Conservation (phyloP, 1,139 yeast species). For the Martiniozyma asiatica region DNA sequence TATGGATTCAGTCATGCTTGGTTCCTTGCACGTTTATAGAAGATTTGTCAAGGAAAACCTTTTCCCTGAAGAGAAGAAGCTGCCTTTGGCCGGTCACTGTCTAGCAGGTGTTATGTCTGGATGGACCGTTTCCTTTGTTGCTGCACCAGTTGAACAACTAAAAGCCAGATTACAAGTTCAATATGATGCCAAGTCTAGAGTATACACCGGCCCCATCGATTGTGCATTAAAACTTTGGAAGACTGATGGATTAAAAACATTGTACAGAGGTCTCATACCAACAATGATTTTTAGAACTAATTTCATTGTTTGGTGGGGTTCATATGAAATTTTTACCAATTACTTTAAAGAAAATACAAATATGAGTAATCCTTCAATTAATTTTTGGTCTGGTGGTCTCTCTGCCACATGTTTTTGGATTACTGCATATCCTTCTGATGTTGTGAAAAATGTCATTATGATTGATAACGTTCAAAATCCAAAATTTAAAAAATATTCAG, state of each 20-base stretch:
- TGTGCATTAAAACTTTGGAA: constrained; percentile 44
- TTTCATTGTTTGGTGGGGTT: constrained; percentile 91
- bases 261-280: constrained; percentile 72
- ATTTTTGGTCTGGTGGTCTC: constrained; percentile 87
- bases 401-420: constrained; percentile 84
- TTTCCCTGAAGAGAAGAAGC: constrained; percentile 41
- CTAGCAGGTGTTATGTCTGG: constrained; percentile 79
- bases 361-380: constrained; percentile 55
- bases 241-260: constrained; percentile 54
- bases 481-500: constrained; percentile 57
- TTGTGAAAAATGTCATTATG: constrained; percentile 77
- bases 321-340: constrained; percentile 67
- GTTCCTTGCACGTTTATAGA: constrained; percentile 70
- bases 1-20: constrained; percentile 86
- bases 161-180: constrained; percentile 86
- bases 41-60: constrained; percentile 51
- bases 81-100: constrained; percentile 66
- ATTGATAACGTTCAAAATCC: constrained; percentile 68
- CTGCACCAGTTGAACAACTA: constrained; percentile 86
- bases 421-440: constrained; percentile 83
- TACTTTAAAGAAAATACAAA: constrained; percentile 55
- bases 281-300: constrained; percentile 83
- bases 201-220: constrained; percentile 70
- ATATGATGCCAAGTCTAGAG: constrained; percentile 61
- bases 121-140: constrained; percentile 84